phyloP scores from a whole-genome alignment of 2,329 filamentous ascomycete species.

The Fusarium protoensiforme region DNA sequence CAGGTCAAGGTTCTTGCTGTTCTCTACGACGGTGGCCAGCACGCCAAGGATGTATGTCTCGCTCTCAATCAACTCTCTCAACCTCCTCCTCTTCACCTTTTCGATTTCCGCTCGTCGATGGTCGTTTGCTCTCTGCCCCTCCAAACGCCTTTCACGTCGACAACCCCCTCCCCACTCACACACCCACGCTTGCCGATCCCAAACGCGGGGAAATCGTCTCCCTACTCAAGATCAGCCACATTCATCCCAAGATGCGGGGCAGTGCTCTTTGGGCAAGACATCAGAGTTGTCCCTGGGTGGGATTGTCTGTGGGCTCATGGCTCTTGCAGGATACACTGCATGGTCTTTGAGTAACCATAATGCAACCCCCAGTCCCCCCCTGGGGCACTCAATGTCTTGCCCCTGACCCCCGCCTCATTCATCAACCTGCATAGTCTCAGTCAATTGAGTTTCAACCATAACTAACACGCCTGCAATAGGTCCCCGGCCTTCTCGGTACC shows the following conservation, averaged over 20 bases:
- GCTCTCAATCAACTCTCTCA: neutral
- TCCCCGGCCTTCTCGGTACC: slow-evolving; percentile 88
- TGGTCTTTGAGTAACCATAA: slow-evolving; percentile 8
- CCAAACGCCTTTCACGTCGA: slow-evolving; percentile 10
- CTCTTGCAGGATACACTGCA: slow-evolving; percentile 28
- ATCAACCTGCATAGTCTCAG: neutral
- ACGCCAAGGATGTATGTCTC: slow-evolving; percentile 80
- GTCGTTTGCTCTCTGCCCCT: slow-evolving; percentile 20
- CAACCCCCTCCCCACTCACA: slow-evolving; percentile 29
- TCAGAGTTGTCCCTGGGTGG: slow-evolving; percentile 17
- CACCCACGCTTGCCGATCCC: slow-evolving; percentile 36
- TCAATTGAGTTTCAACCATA: slow-evolving; percentile 22
- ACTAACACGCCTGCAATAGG: slow-evolving; percentile 53
- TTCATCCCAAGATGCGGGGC: slow-evolving; percentile 36
- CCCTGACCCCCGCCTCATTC: slow-evolving; percentile 7
- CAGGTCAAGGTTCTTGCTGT: slow-evolving; percentile 96
- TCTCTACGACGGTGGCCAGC: slow-evolving; percentile 90
- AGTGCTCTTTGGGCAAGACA: slow-evolving; percentile 17
- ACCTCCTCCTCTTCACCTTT: neutral
- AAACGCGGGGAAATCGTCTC: slow-evolving; percentile 44
- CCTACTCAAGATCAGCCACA: slow-evolving; percentile 39
- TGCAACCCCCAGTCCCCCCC: slow-evolving; percentile 26
- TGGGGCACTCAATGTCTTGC: slow-evolving; percentile 11
- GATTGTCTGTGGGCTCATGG: slow-evolving; percentile 12
- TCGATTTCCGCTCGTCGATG: slow-evolving; percentile 7